Evolutionary conservation across 768 basidiomycete genomes (phyloP), one percentile per base, ranked within the genome.

Genomic region (Lentinula lateritia): DNA sequence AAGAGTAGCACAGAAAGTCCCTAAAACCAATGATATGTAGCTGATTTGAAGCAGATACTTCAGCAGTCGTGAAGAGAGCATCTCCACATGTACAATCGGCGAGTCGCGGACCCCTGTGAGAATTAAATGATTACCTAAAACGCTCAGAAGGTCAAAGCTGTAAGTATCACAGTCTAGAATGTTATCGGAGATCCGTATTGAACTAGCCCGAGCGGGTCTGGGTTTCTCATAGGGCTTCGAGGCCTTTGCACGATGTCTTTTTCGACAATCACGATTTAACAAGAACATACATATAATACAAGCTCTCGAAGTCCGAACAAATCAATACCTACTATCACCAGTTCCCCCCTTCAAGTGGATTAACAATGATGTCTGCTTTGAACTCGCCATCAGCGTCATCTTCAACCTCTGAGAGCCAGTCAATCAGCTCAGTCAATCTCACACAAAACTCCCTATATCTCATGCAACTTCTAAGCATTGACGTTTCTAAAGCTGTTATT

Each of bases 391-490:
- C 46, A 28, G 28, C 28, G 28, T 28, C 28, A 28, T 28, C 28
- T 28, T 3, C 28, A 9, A 8, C 8, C 46, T 23, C 46, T 8
- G 18, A 8, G 16, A 16, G n/a, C 2, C 13, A 8, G 28, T 32
- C 32, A 13, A 6, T 20, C 13, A 52, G 10, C 16, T 8, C 15
- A 13, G 32, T 52, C n/a, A 6, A 52, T 34, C 50, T 6, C 15
- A 10, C 8, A 18, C 35, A 16, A n/a, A 12, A 16, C 13, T 36
- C 84, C 2, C 83, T 83, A 16, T 85, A 81, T 12, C 80, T 90
- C 55, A 77, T 90, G 58, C 79, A 89, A 70, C 83, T 92, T 65
- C 74, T 90, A 65, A 83, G 86, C 65, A 71, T 86, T 67, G 84
- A 87, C 73, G 73, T 90, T 61, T 77, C 84, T 58, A 74, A 78